Conservation (phyloP, 1,284 basidiomycete species). For the Irpex sp. region DNA sequence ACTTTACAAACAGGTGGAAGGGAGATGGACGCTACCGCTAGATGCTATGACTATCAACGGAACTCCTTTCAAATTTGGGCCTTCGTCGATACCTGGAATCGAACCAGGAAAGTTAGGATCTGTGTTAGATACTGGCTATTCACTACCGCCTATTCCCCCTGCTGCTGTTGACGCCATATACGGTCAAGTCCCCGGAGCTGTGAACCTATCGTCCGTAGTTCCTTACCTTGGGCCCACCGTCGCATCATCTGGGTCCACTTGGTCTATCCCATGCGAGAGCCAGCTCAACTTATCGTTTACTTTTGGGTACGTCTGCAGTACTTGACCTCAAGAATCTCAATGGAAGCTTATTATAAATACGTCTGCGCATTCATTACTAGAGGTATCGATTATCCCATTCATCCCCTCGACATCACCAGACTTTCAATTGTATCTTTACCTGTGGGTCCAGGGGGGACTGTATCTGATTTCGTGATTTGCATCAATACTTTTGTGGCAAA, state of each 20-base stretch:
- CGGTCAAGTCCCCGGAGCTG: constrained; percentile 21
- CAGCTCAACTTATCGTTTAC: no score
- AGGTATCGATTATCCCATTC: constrained; percentile 16
- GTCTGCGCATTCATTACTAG: constrained; percentile 12
- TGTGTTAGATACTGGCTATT: constrained; percentile 19
- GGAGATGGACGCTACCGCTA: constrained; percentile 22
- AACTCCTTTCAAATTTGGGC: constrained; percentile 18
- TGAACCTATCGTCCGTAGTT: constrained; percentile 3
- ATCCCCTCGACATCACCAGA: constrained; percentile 23
- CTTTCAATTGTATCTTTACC: neutral
- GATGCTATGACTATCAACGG: constrained; percentile 27
- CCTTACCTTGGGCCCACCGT: no score
- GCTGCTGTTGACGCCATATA: constrained; percentile 26
- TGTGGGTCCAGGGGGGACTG: constrained; percentile 2
- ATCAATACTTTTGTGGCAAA: neutral
- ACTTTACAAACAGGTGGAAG: constrained; percentile 39
- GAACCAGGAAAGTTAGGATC: no score
- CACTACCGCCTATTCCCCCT: constrained; percentile 22
- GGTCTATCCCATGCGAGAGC: no score
- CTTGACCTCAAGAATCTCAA: no score
- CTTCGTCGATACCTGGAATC: constrained; percentile 14
- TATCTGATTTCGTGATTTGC: constrained; percentile 14
- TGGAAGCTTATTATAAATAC: no score
- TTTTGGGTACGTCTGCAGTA: no score
- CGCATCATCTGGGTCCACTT: no score